These are phyloP conservation scores for Chondrus crispus DNA, from an alignment of 23 red algal species.

Conservation along the genomic window DNA sequence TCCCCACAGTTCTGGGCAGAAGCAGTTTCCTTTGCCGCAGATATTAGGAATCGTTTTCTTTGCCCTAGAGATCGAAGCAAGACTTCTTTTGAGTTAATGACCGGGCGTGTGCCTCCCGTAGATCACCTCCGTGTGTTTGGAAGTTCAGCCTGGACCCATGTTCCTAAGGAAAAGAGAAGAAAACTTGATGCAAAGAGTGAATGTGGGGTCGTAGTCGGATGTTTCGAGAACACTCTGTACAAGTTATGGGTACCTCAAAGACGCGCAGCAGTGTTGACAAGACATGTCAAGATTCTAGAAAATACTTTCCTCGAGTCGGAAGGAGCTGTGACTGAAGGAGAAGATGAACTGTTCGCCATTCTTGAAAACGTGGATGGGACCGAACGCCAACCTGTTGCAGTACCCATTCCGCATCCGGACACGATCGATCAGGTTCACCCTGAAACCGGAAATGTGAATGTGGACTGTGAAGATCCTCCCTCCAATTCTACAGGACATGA, in stretches of 20 bases:
- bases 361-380: too few species aligned
- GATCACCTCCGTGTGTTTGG: conserved; percentile 23
- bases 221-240: not conserved
- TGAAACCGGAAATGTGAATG: too few species aligned
- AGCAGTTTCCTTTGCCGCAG: not conserved
- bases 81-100: conserved; percentile 25
- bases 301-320: too few species aligned
- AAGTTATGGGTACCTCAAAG: not conserved
- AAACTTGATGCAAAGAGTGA: not conserved
- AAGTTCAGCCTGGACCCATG: not conserved
- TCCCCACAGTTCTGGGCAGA: not conserved
- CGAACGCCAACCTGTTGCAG: too few species aligned
- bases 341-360: too few species aligned
- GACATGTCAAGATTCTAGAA: not conserved
- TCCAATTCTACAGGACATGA: too few species aligned
- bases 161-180: conserved; percentile 7
- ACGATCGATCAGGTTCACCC: too few species aligned
- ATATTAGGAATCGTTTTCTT: not conserved
- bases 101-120: not conserved
- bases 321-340: too few species aligned
- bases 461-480: too few species aligned
- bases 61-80: not conserved
- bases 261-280: not conserved
- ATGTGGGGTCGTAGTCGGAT: not conserved
- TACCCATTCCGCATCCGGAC: too few species aligned